Conservation (phyloP, 495 filamentous ascomycete genomes). For the Xylaria telfairii region DNA sequence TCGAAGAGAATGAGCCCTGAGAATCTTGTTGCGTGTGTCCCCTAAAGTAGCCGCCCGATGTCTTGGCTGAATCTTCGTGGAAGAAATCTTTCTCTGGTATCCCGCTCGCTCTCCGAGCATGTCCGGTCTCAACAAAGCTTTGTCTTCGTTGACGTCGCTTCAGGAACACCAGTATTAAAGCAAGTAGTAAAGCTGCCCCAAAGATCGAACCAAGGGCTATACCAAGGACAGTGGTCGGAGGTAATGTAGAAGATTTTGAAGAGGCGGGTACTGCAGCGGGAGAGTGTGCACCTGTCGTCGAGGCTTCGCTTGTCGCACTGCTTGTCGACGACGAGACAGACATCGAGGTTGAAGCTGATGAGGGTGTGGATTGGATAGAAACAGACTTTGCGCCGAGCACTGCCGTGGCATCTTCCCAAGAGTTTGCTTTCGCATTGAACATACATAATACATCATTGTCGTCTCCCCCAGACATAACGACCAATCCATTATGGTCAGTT, state of each 20-base stretch:
- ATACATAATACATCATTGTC: slow-evolving; percentile 70
- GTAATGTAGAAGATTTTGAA: slow-evolving; percentile 43
- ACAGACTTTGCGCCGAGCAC: slow-evolving; percentile 60
- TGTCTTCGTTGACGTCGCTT: slow-evolving; percentile 60
- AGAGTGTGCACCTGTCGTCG: neutral
- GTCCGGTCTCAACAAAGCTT: slow-evolving; percentile 51
- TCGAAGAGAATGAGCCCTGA: slow-evolving; percentile 58
- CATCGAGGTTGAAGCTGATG: slow-evolving; percentile 46
- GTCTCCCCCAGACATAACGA: slow-evolving; percentile 80
- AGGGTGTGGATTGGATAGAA: slow-evolving; percentile 42
- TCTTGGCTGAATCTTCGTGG: slow-evolving; percentile 60
- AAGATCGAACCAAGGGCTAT: slow-evolving; percentile 80
- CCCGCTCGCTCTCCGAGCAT: slow-evolving; percentile 57
- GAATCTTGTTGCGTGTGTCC: slow-evolving; percentile 56
- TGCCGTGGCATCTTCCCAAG: slow-evolving; percentile 78
- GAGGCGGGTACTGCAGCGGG: slow-evolving; percentile 28
- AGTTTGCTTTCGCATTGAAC: slow-evolving; percentile 79
- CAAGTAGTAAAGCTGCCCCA: slow-evolving; percentile 72
- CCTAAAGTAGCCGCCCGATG: slow-evolving; percentile 50
- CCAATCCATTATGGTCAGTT: slow-evolving; percentile 61
- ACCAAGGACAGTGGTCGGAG: slow-evolving; percentile 70
- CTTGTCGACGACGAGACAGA: slow-evolving; percentile 18
- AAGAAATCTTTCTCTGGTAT: slow-evolving; percentile 57
- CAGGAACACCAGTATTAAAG: slow-evolving; percentile 70
- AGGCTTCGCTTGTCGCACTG: slow-evolving; percentile 25